Percentiles rank a stretch among this genome's conserved stretches.
Conservation (phyloP, 805 yeast genomes). For the Candida patagonica region DNA sequence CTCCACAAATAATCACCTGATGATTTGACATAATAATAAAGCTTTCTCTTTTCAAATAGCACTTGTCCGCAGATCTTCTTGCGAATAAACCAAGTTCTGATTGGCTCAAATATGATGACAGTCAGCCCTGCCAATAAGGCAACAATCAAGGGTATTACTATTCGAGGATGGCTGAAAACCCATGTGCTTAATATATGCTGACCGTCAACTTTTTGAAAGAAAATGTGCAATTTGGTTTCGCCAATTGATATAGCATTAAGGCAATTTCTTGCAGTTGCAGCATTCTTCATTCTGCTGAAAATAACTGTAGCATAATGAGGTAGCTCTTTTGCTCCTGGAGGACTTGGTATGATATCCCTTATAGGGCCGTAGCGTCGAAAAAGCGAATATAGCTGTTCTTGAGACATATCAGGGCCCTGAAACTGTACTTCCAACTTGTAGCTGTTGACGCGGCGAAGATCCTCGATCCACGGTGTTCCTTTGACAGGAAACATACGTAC, state of each 20-base stretch:
- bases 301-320: conserved; percentile 46
- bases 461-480: conserved; percentile 96
- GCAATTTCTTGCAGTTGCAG: conserved; percentile 85
- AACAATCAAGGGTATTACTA: conserved; percentile 68
- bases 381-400: conserved; percentile 70
- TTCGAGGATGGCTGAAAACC: conserved; percentile 66
- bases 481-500: conserved; percentile 64
- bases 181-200: conserved; percentile 39
- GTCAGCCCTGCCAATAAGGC: conserved; percentile 77
- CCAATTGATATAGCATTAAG: conserved; percentile 60
- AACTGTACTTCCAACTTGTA: conserved; percentile 53
- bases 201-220: conserved; percentile 54
- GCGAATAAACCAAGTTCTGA: conserved; percentile 69
- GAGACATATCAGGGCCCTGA: conserved; percentile 68
- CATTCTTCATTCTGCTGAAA: conserved; percentile 52
- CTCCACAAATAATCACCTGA: not conserved
- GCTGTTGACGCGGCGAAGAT: conserved; percentile 69
- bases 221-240: conserved; percentile 61
- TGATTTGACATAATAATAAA: conserved; percentile 2
- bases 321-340: conserved; percentile 34
- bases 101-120: conserved; percentile 85
- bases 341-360: conserved; percentile 56
- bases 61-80: conserved; percentile 42
- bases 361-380: conserved; percentile 85
- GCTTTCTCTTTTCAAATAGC: conserved; percentile 7